phyloP scores from a whole-genome alignment of 1,284 basidiomycete genomes.

The Ganoderma sinense region DNA sequence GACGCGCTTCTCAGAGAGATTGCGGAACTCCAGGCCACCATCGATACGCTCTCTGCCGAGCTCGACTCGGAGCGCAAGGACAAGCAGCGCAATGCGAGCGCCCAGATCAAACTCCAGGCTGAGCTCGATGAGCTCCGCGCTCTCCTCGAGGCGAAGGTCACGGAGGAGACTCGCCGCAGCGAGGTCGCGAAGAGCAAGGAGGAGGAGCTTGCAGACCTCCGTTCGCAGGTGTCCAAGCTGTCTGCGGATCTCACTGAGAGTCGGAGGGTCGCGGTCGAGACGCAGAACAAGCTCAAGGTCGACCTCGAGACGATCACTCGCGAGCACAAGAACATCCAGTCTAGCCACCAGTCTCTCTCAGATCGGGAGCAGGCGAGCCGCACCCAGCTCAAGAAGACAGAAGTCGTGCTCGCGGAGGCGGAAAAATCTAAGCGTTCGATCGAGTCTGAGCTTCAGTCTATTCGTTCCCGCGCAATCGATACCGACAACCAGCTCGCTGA shows the following conservation, averaged over 20 bases:
- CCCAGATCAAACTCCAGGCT: constrained; percentile 72
- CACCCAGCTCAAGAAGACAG: constrained; percentile 59
- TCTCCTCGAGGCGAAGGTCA: constrained; percentile 85
- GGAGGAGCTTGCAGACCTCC: constrained; percentile 79
- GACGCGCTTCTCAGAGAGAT: constrained; percentile 65
- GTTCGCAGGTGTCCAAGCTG: constrained; percentile 68
- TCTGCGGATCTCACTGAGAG: constrained; percentile 68
- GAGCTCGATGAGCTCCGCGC: constrained; percentile 89
- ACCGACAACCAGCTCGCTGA: constrained; percentile 74
- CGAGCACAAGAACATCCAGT: constrained; percentile 64
- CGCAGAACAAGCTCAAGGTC: constrained; percentile 72
- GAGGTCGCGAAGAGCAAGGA: constrained; percentile 92
- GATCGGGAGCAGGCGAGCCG: constrained; percentile 63
- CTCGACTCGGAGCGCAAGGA: constrained; percentile 72
- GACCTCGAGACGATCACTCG: constrained; percentile 68
- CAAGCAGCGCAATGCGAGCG: constrained; percentile 56
- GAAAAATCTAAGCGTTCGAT: constrained; percentile 76
- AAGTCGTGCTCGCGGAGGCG: constrained; percentile 63
- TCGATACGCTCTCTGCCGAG: constrained; percentile 75
- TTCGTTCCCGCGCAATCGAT: constrained; percentile 79
- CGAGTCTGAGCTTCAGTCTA: constrained; percentile 79
- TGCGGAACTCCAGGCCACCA: constrained; percentile 69
- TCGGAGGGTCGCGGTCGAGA: constrained; percentile 64
- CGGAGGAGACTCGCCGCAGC: constrained; percentile 84
- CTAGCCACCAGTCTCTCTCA: constrained; percentile 69